These are phyloP conservation scores for Pseudocercospora cruenta DNA, from an alignment of 2,329 filamentous ascomycete genomes.

Conservation along the genomic window DNA sequence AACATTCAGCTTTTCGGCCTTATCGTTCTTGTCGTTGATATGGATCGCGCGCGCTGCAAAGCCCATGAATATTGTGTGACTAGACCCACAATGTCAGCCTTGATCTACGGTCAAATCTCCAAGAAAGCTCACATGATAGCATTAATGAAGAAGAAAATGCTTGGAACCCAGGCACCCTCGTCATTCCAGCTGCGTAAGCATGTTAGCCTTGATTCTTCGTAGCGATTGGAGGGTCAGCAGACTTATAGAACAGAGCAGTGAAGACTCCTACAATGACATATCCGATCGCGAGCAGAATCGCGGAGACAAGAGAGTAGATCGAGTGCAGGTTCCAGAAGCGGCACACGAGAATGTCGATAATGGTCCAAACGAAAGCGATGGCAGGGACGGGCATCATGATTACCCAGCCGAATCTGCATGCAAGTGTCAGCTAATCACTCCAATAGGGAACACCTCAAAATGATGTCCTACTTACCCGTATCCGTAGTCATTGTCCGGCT, in stretches of 20 bases:
- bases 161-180: not conserved
- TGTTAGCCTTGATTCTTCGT: not conserved
- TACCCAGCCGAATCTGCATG: not conserved
- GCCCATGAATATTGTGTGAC: not conserved
- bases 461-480: not conserved
- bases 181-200: not conserved
- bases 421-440: not conserved
- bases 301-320: not conserved
- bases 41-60: not conserved
- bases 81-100: not conserved
- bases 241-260: slow-evolving; percentile 3
- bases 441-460: too few relatives aligned
- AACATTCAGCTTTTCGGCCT: not conserved
- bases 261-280: not conserved
- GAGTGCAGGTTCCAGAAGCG: slow-evolving; percentile 1
- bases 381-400: slow-evolving; percentile 5
- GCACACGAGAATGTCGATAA: slow-evolving; percentile 5
- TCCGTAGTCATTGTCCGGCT: not conserved
- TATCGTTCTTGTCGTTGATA: not conserved
- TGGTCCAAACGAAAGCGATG: slow-evolving; percentile 1
- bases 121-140: not conserved
- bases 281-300: not conserved
- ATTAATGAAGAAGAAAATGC: slow-evolving; percentile 10
- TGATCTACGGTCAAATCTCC: not conserved
- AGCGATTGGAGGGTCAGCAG: not conserved